Conservation (phyloP, 495 filamentous ascomycete species). For the Annulohypoxylon maeteangense region DNA sequence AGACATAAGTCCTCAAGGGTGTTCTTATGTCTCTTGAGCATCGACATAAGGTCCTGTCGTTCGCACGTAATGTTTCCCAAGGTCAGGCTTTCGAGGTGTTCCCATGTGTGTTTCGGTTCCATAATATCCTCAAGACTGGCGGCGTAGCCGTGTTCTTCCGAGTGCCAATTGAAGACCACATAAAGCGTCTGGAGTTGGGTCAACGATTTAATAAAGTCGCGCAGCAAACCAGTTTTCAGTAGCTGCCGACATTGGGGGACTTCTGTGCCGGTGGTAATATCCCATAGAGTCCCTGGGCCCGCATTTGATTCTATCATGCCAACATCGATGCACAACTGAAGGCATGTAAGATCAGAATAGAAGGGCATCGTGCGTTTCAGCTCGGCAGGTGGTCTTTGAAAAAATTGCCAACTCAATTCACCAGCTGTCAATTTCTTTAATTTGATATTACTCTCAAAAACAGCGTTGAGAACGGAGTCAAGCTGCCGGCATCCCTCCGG, state of each 20-base stretch:
- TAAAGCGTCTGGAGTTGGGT: slow-evolving; percentile 17
- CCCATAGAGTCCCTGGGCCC: not conserved
- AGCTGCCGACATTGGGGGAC: slow-evolving; percentile 14
- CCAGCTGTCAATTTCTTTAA: slow-evolving; percentile 22
- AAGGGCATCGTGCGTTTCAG: slow-evolving; percentile 10
- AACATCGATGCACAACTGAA: slow-evolving; percentile 29
- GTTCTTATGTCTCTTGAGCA: slow-evolving; percentile 29
- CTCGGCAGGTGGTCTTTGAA: slow-evolving; percentile 24
- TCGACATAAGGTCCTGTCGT: slow-evolving; percentile 31
- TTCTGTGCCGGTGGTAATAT: not conserved
- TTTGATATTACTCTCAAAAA: slow-evolving; percentile 15
- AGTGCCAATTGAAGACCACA: slow-evolving; percentile 17
- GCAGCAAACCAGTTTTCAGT: slow-evolving; percentile 23
- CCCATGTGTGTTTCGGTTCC: slow-evolving; percentile 29
- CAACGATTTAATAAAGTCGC: slow-evolving; percentile 29
- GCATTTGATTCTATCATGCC: not conserved
- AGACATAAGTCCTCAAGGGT: slow-evolving; percentile 25
- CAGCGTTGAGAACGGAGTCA: slow-evolving; percentile 24
- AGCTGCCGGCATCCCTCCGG: slow-evolving; percentile 21
- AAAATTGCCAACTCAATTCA: slow-evolving; percentile 17
- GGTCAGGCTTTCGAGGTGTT: slow-evolving; percentile 23
- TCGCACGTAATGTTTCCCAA: slow-evolving; percentile 27
- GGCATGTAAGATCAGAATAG: slow-evolving; percentile 24
- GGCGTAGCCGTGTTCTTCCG: slow-evolving; percentile 7
- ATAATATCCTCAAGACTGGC: slow-evolving; percentile 30